Evolutionary conservation across 1,139 yeast species (phyloP), one percentile per base, ranked within the genome.

Genomic region (Blastobotrys proliferans): DNA sequence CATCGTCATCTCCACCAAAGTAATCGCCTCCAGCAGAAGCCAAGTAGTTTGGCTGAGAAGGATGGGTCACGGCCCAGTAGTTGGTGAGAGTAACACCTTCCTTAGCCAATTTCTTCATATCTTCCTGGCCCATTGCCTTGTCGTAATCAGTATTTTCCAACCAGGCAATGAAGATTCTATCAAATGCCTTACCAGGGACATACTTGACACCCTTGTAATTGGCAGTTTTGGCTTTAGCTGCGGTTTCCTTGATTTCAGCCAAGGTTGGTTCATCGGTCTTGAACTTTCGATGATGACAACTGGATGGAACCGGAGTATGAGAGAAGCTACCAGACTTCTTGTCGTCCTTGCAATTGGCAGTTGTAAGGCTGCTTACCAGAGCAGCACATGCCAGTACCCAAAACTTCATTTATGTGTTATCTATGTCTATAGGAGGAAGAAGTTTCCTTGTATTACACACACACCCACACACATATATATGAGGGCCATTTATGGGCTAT

Each of bases 1-100:
- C 61, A 55, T 73, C 78, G 44, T 63, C 63, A 43, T 60, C 63
- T 42, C 72, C 62, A 16, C 74, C 72, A 47, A 70, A 72, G 58
- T 72, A 69, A 55, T 69, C 75, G 48, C 78, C 78, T 43, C 68
- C 70, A 41, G 65, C 73, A 38, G 74, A 57, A 24, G 72, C 72
- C 50, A 72, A 55, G 57, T 73, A 73, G 61, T 73, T 73, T 50
- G 77, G 76, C 63, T 73, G 73, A 1, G 77, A 72, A 39, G 77
- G 76, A 53, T 72, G 75, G 35, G 76, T 69, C 28, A 72, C 52
- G 25, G 71, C 69, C 67, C 73, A 72, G 63, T 73, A 72, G 64
- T 73, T 73, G 56, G 63, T 63, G 51, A 73, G 61, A 28, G 63
- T 57, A 43, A 72, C 62, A 53, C 76, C 78, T 39, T 69, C 57